Conservation (phyloP, 768 basidiomycete species). For the Dacryopinax spathularia region DNA sequence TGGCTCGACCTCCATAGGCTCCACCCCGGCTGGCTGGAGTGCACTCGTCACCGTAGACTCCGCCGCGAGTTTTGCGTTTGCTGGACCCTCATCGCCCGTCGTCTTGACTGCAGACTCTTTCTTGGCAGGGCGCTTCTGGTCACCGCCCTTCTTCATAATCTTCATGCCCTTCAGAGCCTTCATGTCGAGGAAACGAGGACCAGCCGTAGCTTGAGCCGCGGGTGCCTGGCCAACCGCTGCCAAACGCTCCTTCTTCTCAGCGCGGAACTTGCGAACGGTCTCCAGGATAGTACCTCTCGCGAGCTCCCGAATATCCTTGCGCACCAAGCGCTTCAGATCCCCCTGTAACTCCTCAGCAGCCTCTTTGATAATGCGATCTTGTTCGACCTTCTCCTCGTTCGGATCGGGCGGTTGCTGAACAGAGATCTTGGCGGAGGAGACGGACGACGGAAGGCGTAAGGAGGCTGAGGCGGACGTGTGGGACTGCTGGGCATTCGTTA, state of each 20-base stretch:
- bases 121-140: not conserved
- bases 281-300: conserved; percentile 4
- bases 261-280: conserved; percentile 12
- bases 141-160: conserved; percentile 5
- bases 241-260: conserved; percentile 7
- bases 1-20: not conserved
- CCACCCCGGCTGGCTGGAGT: not conserved
- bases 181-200: not conserved
- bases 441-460: not conserved
- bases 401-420: not conserved
- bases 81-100: not conserved
- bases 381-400: not conserved
- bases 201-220: not conserved
- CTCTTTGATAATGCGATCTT: conserved; percentile 10
- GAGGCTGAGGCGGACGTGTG: not conserved
- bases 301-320: not conserved
- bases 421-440: not conserved
- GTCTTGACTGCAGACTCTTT: conserved; percentile 1
- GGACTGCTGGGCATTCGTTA: not conserved
- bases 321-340: conserved; percentile 10
- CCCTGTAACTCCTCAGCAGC: conserved; percentile 12
- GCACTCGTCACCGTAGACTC: not conserved
- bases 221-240: not conserved
- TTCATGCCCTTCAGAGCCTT: not conserved
- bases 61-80: not conserved